Base-by-base conservation (phyloP, 139 green algal genomes). In the Ulvella scutata region DNA sequence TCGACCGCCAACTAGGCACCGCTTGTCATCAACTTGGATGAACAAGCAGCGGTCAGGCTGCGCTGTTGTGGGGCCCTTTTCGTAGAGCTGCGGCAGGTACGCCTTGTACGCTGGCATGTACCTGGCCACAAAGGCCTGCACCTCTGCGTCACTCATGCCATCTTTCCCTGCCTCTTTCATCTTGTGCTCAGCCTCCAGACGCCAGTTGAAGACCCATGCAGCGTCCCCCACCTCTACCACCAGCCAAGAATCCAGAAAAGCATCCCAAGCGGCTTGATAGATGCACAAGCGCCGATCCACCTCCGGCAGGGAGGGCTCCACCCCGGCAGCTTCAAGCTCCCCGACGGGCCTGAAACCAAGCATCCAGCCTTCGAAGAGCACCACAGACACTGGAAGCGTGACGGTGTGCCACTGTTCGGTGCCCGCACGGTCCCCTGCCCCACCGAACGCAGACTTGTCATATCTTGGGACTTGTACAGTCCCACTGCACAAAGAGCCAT, bases 321-420 rank as follows among this genome's bases (percentile, higher is more conserved):
- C 80, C 3, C 79, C 81, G 1, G 76, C 73, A 0, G 79, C 83
- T 61, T 79, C 78, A 21, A 43, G 75, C 26, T 62, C 59, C 0
- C 43, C 29, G 3, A 93, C 36, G 0, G 92, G 83, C 34, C 60
- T 23, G 76, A 96, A 96, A 72, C 94, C 92, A 20, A 90, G 83
- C 92, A 98, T 99, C 95, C 94, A 99, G n/a, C 95, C 95, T 84
- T 99, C 95, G 76, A 98, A 95, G 0, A 99, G 86, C 2, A 99
- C 87, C 9, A 97, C 79, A 28, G 96, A 83, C 37, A 95, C 36
- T 0, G 90, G 89, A 3, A 84, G 90, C n/a, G 77, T 31, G 3
- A 94, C 88, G 3, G 38, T 4, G 2, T 88, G 86, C 90, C 90
- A 95, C 3, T 72, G 75, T 31, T 75, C 77, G 0, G 74, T 59